Conservation (phyloP, 495 filamentous ascomycete species). For the Neurospora africana region DNA sequence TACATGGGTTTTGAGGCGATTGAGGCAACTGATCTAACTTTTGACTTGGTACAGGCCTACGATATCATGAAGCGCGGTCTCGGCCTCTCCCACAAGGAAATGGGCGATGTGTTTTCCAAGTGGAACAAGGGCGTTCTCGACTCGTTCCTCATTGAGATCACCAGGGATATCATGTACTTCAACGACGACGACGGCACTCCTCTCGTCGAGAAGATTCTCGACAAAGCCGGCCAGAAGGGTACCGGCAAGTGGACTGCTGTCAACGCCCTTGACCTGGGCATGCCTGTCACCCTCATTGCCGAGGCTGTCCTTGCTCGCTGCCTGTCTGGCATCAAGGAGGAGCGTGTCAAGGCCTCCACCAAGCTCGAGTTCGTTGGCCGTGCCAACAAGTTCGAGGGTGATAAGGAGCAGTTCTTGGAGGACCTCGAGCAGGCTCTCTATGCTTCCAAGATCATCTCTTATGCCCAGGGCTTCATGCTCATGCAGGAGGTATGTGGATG, state of each 20-base stretch:
- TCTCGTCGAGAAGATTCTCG: slow-evolving; percentile 96
- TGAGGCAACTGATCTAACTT: background rate
- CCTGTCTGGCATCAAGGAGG: slow-evolving; percentile 84
- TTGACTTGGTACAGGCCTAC: slow-evolving; percentile 59
- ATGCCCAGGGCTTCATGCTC: slow-evolving; percentile 99
- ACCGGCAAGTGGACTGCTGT: slow-evolving; percentile 99
- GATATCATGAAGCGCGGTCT: slow-evolving; percentile 98
- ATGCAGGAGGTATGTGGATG: slow-evolving; percentile 77
- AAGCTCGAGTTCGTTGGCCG: slow-evolving; percentile 66
- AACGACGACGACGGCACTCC: slow-evolving; percentile 86
- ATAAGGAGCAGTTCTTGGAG: slow-evolving; percentile 86
- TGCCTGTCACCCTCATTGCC: slow-evolving; percentile 97
- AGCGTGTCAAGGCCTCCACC: slow-evolving; percentile 73
- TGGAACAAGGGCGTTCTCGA: slow-evolving; percentile 99
- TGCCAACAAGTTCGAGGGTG: slow-evolving; percentile 67
- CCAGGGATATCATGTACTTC: slow-evolving; percentile 92
- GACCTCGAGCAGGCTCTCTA: slow-evolving; percentile 98
- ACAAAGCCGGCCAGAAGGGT: slow-evolving; percentile 98
- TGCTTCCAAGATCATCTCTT: slow-evolving; percentile 99
- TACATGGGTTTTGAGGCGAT: background rate
- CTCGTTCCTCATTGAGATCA: slow-evolving; percentile 99
- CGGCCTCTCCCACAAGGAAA: slow-evolving; percentile 75
- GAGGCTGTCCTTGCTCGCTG: slow-evolving; percentile 95
- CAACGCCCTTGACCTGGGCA: slow-evolving; percentile 95
- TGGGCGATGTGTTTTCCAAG: slow-evolving; percentile 83